Percentiles rank a stretch among this genome's conserved stretches.
Conservation (phyloP, 768 basidiomycete species). For the Phlebiopsis flavidoalba region DNA sequence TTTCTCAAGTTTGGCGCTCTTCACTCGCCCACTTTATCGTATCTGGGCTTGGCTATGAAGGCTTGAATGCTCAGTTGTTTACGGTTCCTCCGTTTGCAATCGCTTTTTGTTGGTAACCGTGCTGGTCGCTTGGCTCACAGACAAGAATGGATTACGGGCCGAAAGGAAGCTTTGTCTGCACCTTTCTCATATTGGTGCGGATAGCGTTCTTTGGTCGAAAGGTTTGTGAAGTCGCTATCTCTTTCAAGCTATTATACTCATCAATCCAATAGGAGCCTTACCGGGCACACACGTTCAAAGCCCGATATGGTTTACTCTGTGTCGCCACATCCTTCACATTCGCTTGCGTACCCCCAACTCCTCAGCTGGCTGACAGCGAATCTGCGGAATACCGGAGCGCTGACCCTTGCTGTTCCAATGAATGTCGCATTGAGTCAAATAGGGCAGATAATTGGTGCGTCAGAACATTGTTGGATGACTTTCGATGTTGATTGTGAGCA, state of each 20-base stretch:
- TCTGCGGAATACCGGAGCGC: conserved; percentile 24
- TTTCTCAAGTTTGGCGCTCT: conserved; percentile 44
- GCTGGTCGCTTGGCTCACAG: conserved; percentile 16
- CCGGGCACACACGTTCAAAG: conserved; percentile 19
- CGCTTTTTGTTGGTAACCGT: conserved; percentile 25
- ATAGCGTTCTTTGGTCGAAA: conserved; percentile 16
- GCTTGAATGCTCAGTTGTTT: conserved; percentile 53
- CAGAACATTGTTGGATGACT: too few species aligned
- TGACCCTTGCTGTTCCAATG: conserved; percentile 27
- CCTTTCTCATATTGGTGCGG: conserved; percentile 16
- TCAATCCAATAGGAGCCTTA: conserved; percentile 14
- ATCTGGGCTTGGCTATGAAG: conserved; percentile 50
- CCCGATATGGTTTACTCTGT: conserved; percentile 29
- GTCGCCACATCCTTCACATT: conserved; percentile 29
- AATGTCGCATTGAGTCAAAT: conserved; percentile 29
- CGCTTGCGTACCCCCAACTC: conserved; percentile 26
- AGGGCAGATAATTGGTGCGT: conserved; percentile 29
- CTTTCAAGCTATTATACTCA: not conserved
- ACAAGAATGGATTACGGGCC: conserved; percentile 16
- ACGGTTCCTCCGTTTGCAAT: conserved; percentile 46
- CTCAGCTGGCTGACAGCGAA: conserved; percentile 34
- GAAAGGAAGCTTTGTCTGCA: conserved; percentile 11
- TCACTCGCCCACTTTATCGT: conserved; percentile 75
- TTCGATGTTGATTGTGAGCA: too few species aligned
- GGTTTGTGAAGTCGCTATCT: conserved; percentile 3